Conservation (phyloP, 768 basidiomycete species). For the Suillus subaureus region DNA sequence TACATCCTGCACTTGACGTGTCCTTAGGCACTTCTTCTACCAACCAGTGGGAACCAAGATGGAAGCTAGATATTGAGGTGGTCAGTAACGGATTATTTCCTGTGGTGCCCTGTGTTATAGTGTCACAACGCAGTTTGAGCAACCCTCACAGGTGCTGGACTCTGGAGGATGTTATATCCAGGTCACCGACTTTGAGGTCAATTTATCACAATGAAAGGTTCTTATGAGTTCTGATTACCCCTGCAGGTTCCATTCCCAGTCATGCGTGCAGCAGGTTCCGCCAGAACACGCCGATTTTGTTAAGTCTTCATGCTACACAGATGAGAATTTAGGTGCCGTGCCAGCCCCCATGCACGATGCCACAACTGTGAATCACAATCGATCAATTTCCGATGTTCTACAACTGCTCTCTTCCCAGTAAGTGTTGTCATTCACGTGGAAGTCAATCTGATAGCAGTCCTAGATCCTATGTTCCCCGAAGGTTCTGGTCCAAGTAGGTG, state of each 20-base stretch:
- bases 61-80: not conserved
- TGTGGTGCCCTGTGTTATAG: not conserved
- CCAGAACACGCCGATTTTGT: not conserved
- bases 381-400: not conserved
- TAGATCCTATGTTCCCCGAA: not conserved
- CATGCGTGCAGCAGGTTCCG: not conserved
- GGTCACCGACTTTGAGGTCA: not conserved
- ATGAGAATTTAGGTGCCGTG: not conserved
- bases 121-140: not conserved
- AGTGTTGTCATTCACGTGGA: not conserved
- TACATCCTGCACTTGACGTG: not conserved
- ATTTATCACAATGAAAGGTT: not conserved
- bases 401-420: not conserved
- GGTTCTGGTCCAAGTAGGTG: not conserved
- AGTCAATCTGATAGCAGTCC: not conserved
- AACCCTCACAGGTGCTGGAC: not conserved
- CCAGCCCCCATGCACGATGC: not conserved
- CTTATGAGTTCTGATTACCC: not conserved
- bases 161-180: constrained; percentile 1
- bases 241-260: not conserved
- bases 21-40: not conserved
- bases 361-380: not conserved
- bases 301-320: not conserved
- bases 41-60: not conserved
- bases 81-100: not conserved